Evolutionary conservation across 768 basidiomycete genomes (phyloP), one percentile per base, ranked within the genome.

Genomic region (Kwoniella botswanensis): DNA sequence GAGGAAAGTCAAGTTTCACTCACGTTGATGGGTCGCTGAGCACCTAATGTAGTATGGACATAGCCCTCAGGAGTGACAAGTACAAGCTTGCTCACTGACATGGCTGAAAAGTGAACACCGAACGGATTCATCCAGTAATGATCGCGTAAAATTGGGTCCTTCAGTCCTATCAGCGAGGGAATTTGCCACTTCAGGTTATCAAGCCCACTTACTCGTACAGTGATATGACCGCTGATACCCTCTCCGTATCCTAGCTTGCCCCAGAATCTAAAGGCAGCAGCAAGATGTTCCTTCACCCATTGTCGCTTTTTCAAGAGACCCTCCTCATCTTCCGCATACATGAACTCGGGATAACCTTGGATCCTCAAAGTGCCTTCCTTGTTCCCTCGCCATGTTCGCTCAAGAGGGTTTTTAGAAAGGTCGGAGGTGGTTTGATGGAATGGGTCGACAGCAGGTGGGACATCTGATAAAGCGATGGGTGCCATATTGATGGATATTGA

Each of bases 51-150:
- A n/a, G 71, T 69, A 44, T 82, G 82, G 18, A 86, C 80, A 9
- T 78, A 75, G 21, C 84, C 84, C 0, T 80, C 75, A 54, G 86
- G 86, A 80, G 87, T 85, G 12, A 88, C 87, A 15, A 87, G 85
- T 29, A 88, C 79, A 44, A 88, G 81, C 77, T 86, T 86, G 13
- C 74, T 74, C 1, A 87, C 84, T 65, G 86, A 85, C 65, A 88
- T 86, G n/a, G 85, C 70, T 41, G 82, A 82, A 81, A 88, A 88
- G 74, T 87, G 87, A 18, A 85, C 75, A 21, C 87, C 86, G 42
- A 76, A 78, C 2, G 80, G 80, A 63, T 76, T 79, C 69, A 81
- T 78, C 77, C 77, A 78, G 63, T 74, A 78, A 46, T 75, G 73
- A 50, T 76, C 74, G 13, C 71, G 35, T 24, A 76, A 61, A 42